These are phyloP conservation scores for Abelmoschus esculentus DNA, from an alignment of 345 rosid genomes.

Conservation along the genomic window DNA sequence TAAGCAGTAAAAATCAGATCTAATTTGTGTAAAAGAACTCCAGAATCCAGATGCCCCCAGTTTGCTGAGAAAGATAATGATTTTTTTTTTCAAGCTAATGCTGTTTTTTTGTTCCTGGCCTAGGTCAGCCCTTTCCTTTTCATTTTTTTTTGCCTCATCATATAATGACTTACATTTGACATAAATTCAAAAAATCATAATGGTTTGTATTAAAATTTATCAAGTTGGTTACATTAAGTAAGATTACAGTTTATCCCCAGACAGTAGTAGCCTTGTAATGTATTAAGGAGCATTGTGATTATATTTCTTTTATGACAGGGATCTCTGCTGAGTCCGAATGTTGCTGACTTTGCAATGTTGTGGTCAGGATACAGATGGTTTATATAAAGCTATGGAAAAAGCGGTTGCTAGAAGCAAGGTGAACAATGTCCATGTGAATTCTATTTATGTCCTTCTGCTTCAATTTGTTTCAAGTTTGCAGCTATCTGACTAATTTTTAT, in stretches of 20 bases:
- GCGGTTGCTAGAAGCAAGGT: constrained; percentile 63
- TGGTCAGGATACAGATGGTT: constrained; percentile 70
- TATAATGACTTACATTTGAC: neutral
- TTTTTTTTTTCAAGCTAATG: neutral
- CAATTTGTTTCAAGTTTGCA: neutral
- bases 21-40: neutral
- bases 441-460: neutral
- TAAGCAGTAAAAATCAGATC: neutral
- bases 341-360: constrained; percentile 78
- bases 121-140: neutral
- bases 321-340: constrained; percentile 48
- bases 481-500: neutral
- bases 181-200: neutral
- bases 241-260: constrained; percentile 15
- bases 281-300: constrained; percentile 50
- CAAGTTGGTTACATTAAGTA: constrained; percentile 2
- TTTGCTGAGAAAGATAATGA: neutral
- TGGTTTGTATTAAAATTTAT: neutral
- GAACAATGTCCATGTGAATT: constrained; percentile 10
- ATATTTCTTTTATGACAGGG: constrained; percentile 59
- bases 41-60: neutral
- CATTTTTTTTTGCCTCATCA: neutral
- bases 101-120: neutral
- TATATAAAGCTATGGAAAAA: constrained; percentile 53
- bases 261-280: constrained; percentile 22